Conservation (phyloP, 257 asterid genomes). For the Solanum paucissectum region DNA sequence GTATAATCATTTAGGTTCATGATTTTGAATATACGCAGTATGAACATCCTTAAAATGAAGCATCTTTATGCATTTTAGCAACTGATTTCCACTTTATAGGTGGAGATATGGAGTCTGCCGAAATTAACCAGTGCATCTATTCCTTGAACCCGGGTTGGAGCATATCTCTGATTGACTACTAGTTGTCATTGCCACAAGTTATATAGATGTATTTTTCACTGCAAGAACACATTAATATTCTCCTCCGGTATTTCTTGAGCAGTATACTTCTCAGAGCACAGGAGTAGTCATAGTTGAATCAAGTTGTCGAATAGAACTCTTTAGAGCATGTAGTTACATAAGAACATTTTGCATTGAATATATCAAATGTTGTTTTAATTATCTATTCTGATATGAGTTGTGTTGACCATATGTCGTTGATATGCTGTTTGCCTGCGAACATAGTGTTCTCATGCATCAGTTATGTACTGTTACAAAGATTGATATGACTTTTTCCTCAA, state of each 20-base stretch:
- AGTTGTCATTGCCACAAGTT: conserved; percentile 74
- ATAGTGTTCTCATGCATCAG: not conserved
- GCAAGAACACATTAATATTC: not conserved
- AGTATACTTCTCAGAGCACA: too few species aligned
- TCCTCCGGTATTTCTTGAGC: not conserved
- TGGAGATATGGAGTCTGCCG: not conserved
- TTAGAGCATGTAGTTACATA: not conserved
- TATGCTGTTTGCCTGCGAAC: conserved; percentile 12
- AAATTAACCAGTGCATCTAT: not conserved
- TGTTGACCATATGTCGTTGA: not conserved
- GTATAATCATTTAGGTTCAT: not conserved
- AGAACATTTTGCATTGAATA: not conserved
- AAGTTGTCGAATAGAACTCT: not conserved
- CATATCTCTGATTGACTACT: conserved; percentile 89
- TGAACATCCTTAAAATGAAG: not conserved
- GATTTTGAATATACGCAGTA: not conserved
- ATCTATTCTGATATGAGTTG: not conserved
- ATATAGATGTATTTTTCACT: conserved; percentile 63
- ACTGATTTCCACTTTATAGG: not conserved
- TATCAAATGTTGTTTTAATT: not conserved
- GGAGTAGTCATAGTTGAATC: not conserved
- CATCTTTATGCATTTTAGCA: not conserved
- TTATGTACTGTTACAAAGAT: not conserved
- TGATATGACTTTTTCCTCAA: not conserved
- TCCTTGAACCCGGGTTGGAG: conserved; percentile 11